Evolutionary conservation across 176 grass and related monocot species (phyloP), one percentile per base, ranked within the genome.

Genomic region (Dactylis glomerata): DNA sequence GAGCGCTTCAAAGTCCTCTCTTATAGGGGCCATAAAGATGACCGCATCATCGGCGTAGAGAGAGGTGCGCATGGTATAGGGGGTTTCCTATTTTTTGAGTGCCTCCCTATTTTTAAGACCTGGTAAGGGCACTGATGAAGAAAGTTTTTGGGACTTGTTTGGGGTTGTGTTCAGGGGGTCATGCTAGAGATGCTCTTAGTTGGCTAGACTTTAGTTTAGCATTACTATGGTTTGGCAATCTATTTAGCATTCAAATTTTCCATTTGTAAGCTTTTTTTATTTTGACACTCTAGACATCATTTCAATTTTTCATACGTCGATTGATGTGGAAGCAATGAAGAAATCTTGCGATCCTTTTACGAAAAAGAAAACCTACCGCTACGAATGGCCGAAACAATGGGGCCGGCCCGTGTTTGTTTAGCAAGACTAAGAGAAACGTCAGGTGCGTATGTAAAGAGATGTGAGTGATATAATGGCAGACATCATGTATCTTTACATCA

Each of bases 401-500:
- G 28, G 0, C 30, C 61, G 6, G 61, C 15, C 15, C 3, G n/a
- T 44, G 11, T 26, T 71, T 24, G 10, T 26, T 44, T 44, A 44
- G 15, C 5, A 27, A 6, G 37, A 24, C 37, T 45, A 26, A 26
- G 41, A 28, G 22, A 72, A 46, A 46, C 40, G 7, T 0, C 40
- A 46, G 37, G 2, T 41, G 16, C 6, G 13, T 72, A 14, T 46
- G 28, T 27, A 45, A 27, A 5, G 28, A 72, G 38, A n/a, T 26
- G 40, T 9, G 41, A 71, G n/a, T 44, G 68, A 44, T 71, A 44
- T 72, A 72, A 46, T 72, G 40, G 68, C 68, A 46, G 68, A 72
- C 40, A 46, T 45, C 68, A 28, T 72, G 68, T 45, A 44, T 17
- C 68, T 72, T 72, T 72, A 72, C 68, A 72, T 72, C 68, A 72